phyloP scores from a whole-genome alignment of 495 filamentous ascomycete genomes.

The Trichocladium antarcticum region DNA sequence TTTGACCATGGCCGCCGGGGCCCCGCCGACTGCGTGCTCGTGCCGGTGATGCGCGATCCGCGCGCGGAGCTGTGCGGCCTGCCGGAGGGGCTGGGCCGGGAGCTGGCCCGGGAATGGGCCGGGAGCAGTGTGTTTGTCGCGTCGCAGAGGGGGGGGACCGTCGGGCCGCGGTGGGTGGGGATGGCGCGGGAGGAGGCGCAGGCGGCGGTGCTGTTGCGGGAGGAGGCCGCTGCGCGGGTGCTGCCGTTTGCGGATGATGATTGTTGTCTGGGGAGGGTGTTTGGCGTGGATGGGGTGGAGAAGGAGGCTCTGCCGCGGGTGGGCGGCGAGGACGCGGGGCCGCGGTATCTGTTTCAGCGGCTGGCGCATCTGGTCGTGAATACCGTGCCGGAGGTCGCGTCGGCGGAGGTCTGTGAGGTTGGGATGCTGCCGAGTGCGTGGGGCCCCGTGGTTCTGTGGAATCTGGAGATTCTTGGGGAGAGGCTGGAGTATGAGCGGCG shows the following conservation, averaged over 20 bases:
- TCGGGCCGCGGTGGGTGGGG: not conserved
- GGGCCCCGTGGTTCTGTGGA: not conserved
- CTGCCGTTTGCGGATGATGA: conserved; percentile 2
- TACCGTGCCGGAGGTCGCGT: not conserved
- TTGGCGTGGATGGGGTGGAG: not conserved
- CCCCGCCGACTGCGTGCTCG: not conserved
- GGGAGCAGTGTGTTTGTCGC: not conserved
- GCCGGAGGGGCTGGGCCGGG: not conserved
- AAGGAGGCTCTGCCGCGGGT: conserved; percentile 1
- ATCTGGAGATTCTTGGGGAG: not conserved
- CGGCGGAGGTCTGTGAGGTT: not conserved
- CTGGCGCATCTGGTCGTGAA: conserved; percentile 2
- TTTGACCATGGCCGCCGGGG: conserved; percentile 1
- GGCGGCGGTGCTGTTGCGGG: not conserved
- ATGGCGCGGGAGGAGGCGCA: not conserved
- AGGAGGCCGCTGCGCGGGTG: not conserved
- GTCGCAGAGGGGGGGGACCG: not conserved
- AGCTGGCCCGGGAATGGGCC: conserved; percentile 5
- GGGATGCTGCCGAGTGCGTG: not conserved
- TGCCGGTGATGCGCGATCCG: conserved; percentile 1
- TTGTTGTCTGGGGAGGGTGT: not conserved
- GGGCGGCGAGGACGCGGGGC: not conserved
- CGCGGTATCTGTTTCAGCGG: not conserved
- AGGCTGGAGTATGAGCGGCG: conserved; percentile 2
- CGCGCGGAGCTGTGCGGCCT: not conserved